These are phyloP conservation scores for Beta corolliflora DNA, from an alignment of 179 eudicot genomes.

Conservation along the genomic window DNA sequence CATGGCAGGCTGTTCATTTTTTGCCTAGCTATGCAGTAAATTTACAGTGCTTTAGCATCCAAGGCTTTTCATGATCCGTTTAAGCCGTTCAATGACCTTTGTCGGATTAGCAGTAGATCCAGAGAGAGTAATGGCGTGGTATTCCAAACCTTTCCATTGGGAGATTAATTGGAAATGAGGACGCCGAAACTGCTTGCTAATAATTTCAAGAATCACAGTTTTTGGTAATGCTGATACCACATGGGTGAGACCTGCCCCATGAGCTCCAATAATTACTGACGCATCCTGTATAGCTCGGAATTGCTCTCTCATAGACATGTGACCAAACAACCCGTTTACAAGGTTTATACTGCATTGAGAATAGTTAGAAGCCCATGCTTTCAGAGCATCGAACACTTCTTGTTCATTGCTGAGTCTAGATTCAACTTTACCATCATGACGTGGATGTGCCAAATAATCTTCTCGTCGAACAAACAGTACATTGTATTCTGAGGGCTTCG, in stretches of 20 bases:
- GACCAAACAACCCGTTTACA: conserved; percentile 82
- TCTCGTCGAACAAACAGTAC: conserved; percentile 89
- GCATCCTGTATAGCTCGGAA: conserved; percentile 91
- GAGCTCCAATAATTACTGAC: conserved; percentile 87
- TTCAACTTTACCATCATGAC: conserved; percentile 86
- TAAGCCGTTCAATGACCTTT: conserved; percentile 55
- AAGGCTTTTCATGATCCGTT: conserved; percentile 52
- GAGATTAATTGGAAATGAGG: conserved; percentile 86
- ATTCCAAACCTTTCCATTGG: conserved; percentile 86
- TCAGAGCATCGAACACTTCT: conserved; percentile 70
- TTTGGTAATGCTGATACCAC: conserved; percentile 79
- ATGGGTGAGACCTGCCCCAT: conserved; percentile 96
- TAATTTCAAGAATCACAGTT: conserved; percentile 71
- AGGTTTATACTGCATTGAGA: conserved; percentile 60
- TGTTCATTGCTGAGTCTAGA: conserved; percentile 82
- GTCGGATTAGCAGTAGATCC: conserved; percentile 68
- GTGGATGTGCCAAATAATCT: conserved; percentile 92
- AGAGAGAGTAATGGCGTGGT: conserved; percentile 64
- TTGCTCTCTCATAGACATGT: conserved; percentile 95
- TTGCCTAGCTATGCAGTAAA: not conserved
- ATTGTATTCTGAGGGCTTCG: conserved; percentile 51
- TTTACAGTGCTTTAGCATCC: conserved; percentile 57
- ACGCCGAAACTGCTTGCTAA: conserved; percentile 69
- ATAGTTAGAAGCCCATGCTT: conserved; percentile 58
- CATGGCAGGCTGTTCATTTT: not conserved